Percentiles rank a stretch among this genome's conserved stretches.
Evolutionary conservation across 2,329 filamentous ascomycete species (phyloP).

Genomic region (Aaosphaeria arxii): DNA sequence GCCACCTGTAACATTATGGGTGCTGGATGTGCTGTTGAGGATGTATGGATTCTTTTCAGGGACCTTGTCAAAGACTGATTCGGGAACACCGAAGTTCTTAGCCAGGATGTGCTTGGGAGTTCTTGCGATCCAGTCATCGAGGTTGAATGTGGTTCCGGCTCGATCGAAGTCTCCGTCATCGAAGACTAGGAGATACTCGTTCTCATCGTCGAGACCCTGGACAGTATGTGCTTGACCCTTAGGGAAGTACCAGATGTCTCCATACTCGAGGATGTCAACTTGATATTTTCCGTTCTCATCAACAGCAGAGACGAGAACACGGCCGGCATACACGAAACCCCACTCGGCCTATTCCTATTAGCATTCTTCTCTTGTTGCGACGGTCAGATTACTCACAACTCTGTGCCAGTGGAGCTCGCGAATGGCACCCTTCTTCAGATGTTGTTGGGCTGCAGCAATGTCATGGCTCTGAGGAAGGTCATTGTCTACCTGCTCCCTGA

Average conservation of each 20-base stretch:
- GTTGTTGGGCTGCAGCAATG: conserved; percentile 66
- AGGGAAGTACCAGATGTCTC: conserved; percentile 69
- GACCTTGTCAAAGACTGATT: conserved; percentile 58
- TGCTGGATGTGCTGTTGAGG: conserved; percentile 53
- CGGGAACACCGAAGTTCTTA: conserved; percentile 66
- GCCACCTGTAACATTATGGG: conserved; percentile 45
- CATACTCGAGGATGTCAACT: conserved; percentile 55
- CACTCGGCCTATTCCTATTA: conserved; percentile 56
- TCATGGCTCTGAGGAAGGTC: conserved; percentile 65
- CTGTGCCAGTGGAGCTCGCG: conserved; percentile 67
- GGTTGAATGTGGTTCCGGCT: conserved; percentile 65
- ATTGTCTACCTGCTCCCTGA: conserved; percentile 63
- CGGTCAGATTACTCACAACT: conserved; percentile 47
- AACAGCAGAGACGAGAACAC: conserved; percentile 58
- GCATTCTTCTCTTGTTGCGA: conserved; percentile 1
- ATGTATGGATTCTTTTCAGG: conserved; percentile 62
- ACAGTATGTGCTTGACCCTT: conserved; percentile 63
- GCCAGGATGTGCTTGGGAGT: conserved; percentile 63
- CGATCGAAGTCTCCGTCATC: conserved; percentile 66
- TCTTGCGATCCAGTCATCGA: conserved; percentile 67
- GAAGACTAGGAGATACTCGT: conserved; percentile 65
- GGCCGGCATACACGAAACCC: conserved; percentile 61
- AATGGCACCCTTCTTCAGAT: conserved; percentile 65
- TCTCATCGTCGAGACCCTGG: conserved; percentile 63
- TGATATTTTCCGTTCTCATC: conserved; percentile 60